phyloP scores from a whole-genome alignment of 164 flowering plant species.

The Piper betle region DNA sequence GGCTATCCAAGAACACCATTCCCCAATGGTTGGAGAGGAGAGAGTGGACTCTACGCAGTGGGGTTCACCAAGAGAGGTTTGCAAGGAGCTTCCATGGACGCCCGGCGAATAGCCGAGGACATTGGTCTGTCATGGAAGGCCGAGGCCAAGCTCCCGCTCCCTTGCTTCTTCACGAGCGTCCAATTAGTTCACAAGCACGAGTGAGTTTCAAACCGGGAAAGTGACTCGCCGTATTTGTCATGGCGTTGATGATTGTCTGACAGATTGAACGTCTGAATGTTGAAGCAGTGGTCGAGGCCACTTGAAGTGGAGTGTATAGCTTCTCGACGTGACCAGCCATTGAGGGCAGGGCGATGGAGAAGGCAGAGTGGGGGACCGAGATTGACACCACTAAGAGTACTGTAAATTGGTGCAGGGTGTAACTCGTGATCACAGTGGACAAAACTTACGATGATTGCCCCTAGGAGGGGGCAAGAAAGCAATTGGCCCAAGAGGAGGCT shows the following conservation, averaged over 20 bases:
- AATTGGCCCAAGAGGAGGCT: too few relatives aligned
- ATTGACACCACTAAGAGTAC: neutral
- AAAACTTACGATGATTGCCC: neutral
- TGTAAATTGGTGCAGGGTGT: conserved; percentile 4
- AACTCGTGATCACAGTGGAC: neutral
- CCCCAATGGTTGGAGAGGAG: conserved; percentile 83
- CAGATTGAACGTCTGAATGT: neutral
- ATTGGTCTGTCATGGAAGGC: conserved; percentile 33
- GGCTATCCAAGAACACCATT: conserved; percentile 59
- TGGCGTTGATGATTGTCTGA: neutral
- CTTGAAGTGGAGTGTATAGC: neutral
- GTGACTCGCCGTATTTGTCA: neutral
- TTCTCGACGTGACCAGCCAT: neutral
- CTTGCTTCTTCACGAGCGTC: too few relatives aligned
- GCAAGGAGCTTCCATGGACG: conserved; percentile 67
- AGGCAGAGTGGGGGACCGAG: neutral
- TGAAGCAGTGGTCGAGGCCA: neutral
- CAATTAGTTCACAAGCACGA: too few relatives aligned
- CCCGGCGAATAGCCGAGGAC: conserved; percentile 48
- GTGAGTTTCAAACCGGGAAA: neutral
- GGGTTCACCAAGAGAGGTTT: conserved; percentile 83
- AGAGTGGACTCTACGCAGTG: conserved; percentile 56
- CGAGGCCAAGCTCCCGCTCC: conserved; percentile 20
- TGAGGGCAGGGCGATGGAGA: too few relatives aligned
- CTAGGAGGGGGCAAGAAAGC: neutral